Evolutionary conservation across 2,329 filamentous ascomycete genomes (phyloP).

Genomic region (Zymoseptoria pseudotritici): DNA sequence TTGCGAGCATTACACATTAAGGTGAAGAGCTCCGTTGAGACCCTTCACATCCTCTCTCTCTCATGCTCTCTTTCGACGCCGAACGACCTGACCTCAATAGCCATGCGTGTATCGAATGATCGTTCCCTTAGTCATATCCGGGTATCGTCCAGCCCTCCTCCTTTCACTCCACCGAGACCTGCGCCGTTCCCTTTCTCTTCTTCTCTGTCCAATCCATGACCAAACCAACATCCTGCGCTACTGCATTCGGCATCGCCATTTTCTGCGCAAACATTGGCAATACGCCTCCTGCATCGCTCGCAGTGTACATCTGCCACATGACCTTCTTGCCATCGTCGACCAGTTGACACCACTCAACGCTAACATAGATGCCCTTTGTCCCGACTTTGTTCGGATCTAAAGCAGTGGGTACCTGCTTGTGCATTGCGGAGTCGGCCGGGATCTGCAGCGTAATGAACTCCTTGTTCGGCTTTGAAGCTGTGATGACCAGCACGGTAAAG

Average conservation of each 20-base stretch:
- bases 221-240: constrained; percentile 64
- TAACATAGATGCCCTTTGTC: constrained; percentile 51
- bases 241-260: constrained; percentile 51
- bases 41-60: no score
- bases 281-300: constrained; percentile 60
- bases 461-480: constrained; percentile 28
- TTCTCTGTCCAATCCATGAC: constrained; percentile 53
- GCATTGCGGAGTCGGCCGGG: constrained; percentile 25
- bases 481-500: constrained; percentile 60
- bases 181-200: constrained; percentile 16
- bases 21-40: no score
- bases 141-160: not conserved
- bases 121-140: not conserved
- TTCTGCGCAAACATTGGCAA: constrained; percentile 62
- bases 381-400: constrained; percentile 24
- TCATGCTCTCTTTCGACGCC: no score
- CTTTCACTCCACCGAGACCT: not conserved
- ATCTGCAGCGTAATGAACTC: constrained; percentile 33
- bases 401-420: not conserved
- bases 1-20: not conserved
- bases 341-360: constrained; percentile 55
- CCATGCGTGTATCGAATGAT: not conserved
- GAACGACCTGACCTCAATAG: not conserved
- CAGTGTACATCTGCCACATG: constrained; percentile 73
- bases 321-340: constrained; percentile 36